Evolutionary conservation across 768 basidiomycete species (phyloP).

Genomic region (Tylopilus balloui): DNA sequence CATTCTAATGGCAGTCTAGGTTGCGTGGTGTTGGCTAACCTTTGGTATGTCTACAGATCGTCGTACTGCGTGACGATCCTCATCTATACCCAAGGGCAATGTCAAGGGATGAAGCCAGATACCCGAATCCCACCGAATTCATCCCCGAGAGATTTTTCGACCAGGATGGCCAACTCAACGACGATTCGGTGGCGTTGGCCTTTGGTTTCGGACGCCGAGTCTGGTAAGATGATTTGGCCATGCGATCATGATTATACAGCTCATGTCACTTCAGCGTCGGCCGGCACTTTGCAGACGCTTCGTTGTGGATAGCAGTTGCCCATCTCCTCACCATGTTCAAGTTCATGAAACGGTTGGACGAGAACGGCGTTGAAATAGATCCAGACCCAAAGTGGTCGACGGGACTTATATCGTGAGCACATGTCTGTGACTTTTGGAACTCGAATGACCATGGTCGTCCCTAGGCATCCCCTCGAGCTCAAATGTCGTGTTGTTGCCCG

Average conservation of each 20-base stretch:
- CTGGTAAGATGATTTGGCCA: conserved; percentile 13
- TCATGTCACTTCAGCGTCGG: conserved; percentile 23
- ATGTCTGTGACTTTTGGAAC: neutral
- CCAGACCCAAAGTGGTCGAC: conserved; percentile 26
- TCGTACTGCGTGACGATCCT: neutral
- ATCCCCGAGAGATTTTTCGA: conserved; percentile 28
- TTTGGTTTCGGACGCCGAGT: conserved; percentile 31
- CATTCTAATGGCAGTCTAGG: conserved; percentile 22
- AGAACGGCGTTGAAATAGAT: conserved; percentile 24
- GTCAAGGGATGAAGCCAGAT: conserved; percentile 25
- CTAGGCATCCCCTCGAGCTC: conserved; percentile 28
- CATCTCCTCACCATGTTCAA: conserved; percentile 29
- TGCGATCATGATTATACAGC: neutral
- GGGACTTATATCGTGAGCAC: conserved; percentile 27
- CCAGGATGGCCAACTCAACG: conserved; percentile 22
- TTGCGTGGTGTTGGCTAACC: conserved; percentile 28
- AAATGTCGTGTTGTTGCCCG: conserved; percentile 27
- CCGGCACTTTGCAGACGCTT: conserved; percentile 29
- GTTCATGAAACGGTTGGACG: conserved; percentile 28
- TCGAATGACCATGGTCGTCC: conserved; percentile 1
- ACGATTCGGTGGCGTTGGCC: conserved; percentile 19
- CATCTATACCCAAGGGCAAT: conserved; percentile 24
- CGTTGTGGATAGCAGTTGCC: conserved; percentile 30
- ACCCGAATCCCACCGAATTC: conserved; percentile 26
- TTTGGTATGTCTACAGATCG: conserved; percentile 20